Evolutionary conservation across 2,329 filamentous ascomycete genomes (phyloP), one percentile per base, ranked within the genome.

Genomic region (Curvularia lunata): DNA sequence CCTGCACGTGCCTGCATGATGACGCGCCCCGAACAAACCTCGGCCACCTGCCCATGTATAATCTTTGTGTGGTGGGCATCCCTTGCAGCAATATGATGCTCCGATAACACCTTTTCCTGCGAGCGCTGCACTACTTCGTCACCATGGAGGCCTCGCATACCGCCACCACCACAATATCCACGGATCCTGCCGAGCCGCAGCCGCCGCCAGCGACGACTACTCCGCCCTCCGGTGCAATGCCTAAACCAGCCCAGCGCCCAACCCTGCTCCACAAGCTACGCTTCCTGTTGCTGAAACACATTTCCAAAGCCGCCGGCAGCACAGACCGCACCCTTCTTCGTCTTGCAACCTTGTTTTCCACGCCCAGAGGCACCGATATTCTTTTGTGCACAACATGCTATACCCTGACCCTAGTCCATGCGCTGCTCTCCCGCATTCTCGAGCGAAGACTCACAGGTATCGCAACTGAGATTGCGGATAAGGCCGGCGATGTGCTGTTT

Each of bases 381-480:
- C 68, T 77, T 50, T 76, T 82, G 49, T 75, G 74, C 66, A 82
- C 80, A 9, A 66, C 78, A 13, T 70, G 68, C 64, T 82, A 81
- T 73, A 79, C 77, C 43, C 75, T 81, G 27, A 73, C 73, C 19
- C 73, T 82, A 57, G 54, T 80, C 8, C 72, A 76, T 63, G 69
- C 78, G 2, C 70, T 77, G 25, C 71, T 81, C 56, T 74, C 73
- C 13, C 71, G 65, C n/a, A 53, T 77, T 6, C 76, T 81, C 42
- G 61, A 68, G 16, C 59, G 59, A 10, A 74, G 69, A 37, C 76
- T 81, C 51, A 61, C 71, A 19, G 58, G 59, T 5, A 65, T 79
- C 10, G 76, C 78, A 8, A 62, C 73, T n/a, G 61, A 68, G 45
- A 67, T 80, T 21, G 73, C 76, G 12, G 56, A 66, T 5, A 79